Percentiles rank a stretch among this genome's conserved stretches.
Evolutionary conservation across 2,329 filamentous ascomycete genomes (phyloP).

Genomic region (Cladosporium velox): DNA sequence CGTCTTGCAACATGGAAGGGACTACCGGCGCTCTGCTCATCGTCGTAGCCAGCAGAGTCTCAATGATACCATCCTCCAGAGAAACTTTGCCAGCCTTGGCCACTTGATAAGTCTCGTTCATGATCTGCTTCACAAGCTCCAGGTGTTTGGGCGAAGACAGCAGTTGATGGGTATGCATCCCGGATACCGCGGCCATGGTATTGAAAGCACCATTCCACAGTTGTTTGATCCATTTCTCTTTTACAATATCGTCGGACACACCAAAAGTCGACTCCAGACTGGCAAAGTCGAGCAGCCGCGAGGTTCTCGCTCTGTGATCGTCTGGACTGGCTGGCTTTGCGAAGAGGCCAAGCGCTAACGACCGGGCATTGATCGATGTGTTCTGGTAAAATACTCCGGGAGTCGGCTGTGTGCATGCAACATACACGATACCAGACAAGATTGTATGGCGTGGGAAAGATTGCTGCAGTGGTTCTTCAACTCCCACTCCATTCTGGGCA

Average conservation of each 20-base stretch:
- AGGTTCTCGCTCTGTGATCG: conserved; percentile 5
- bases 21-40: conserved; percentile 24
- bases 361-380: conserved; percentile 25
- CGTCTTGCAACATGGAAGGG: conserved; percentile 32
- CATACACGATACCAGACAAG: conserved; percentile 29
- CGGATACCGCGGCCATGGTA: conserved; percentile 26
- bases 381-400: conserved; percentile 28
- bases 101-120: conserved; percentile 27
- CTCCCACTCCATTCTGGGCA: conserved; percentile 31
- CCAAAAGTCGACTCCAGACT: conserved; percentile 27
- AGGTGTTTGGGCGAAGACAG: conserved; percentile 23
- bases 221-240: conserved; percentile 31
- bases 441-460: conserved; percentile 29
- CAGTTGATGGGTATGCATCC: conserved; percentile 27
- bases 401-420: conserved; percentile 28
- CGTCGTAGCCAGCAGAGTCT: conserved; percentile 25
- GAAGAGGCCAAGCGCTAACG: conserved; percentile 25
- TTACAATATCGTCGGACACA: conserved; percentile 22
- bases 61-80: conserved; percentile 23
- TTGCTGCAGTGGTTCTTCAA: conserved; percentile 26
- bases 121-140: conserved; percentile 25
- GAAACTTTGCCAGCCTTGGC: conserved; percentile 24
- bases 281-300: conserved; percentile 20
- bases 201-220: conserved; percentile 32
- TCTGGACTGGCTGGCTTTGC: not conserved